These are phyloP conservation scores for Debaryomyces castellii DNA, from an alignment of 805 yeast genomes.

Conservation along the genomic window DNA sequence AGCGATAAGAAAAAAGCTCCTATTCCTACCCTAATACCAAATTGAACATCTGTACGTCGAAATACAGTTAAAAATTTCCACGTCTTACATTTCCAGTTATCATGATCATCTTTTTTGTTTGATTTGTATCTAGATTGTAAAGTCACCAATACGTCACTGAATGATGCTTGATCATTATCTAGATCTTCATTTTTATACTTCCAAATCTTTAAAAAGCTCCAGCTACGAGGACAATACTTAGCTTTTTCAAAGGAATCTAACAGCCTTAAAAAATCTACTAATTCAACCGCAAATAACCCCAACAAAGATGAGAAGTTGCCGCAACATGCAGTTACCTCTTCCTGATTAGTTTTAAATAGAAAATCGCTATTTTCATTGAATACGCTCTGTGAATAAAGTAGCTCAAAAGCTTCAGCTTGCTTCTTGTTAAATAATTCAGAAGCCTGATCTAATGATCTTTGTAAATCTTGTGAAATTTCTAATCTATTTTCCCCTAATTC, in stretches of 20 bases:
- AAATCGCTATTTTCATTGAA: slow-evolving; percentile 37
- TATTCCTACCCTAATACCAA: slow-evolving; percentile 75
- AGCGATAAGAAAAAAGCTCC: slow-evolving; percentile 68
- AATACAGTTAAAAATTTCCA: slow-evolving; percentile 56
- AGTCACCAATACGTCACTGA: slow-evolving; percentile 34
- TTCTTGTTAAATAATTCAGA: slow-evolving; percentile 54
- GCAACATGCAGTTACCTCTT: slow-evolving; percentile 81
- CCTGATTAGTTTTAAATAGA: slow-evolving; percentile 57
- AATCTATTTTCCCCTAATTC: slow-evolving; percentile 35
- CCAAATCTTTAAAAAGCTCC: slow-evolving; percentile 60
- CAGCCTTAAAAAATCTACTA: slow-evolving; percentile 46
- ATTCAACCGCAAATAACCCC: slow-evolving; percentile 60
- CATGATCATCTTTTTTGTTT: background rate
- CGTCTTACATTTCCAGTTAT: slow-evolving; percentile 21
- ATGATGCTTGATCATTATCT: slow-evolving; percentile 5
- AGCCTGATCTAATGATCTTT: slow-evolving; percentile 49
- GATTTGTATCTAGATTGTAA: slow-evolving; percentile 26
- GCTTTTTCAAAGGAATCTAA: slow-evolving; percentile 41
- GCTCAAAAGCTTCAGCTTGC: slow-evolving; percentile 56
- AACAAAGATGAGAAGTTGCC: slow-evolving; percentile 73
- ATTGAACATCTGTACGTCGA: slow-evolving; percentile 66
- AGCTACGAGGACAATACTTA: slow-evolving; percentile 28
- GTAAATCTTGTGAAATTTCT: slow-evolving; percentile 43
- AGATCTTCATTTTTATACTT: slow-evolving; percentile 10
- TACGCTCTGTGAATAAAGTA: slow-evolving; percentile 55